A percentile compares a stretch with the other conserved stretches of the same genome.
phyloP scores from a whole-genome alignment of 192 early-diverging fungal species.

The Funneliformis mosseae region DNA sequence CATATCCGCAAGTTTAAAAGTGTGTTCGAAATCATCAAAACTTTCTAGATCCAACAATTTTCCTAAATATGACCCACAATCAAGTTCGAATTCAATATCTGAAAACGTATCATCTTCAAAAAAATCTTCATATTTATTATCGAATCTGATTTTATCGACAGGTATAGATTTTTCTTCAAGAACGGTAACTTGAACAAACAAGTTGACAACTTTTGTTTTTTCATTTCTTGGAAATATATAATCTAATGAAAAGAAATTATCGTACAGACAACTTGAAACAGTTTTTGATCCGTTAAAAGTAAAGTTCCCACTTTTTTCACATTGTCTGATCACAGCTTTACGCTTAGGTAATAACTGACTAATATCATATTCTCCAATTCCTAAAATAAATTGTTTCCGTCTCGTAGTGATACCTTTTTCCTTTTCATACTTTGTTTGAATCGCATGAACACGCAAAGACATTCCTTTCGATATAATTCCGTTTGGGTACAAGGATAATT shows the following conservation, averaged over 20 bases:
- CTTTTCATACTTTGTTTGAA: background rate
- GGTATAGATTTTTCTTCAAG: background rate
- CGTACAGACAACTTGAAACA: background rate
- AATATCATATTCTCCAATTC: background rate
- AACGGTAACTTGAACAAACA: background rate
- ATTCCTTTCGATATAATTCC: background rate
- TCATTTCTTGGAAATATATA: background rate
- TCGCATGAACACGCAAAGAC: background rate
- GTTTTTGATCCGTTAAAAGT: background rate
- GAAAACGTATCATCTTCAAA: conserved; percentile 17
- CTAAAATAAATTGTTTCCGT: background rate
- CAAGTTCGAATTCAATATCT: conserved; percentile 22
- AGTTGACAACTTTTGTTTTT: background rate
- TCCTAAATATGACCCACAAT: conserved; percentile 26
- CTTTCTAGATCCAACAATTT: background rate
- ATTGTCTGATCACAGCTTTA: background rate
- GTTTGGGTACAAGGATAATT: background rate
- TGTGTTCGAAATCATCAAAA: background rate
- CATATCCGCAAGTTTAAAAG: conserved; percentile 26
- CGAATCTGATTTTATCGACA: background rate
- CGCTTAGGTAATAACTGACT: background rate
- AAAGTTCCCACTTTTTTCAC: background rate
- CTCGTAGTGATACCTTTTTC: background rate
- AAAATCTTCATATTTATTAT: background rate
- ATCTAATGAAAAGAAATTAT: background rate